Evolutionary conservation across 352 stramenopile genomes (phyloP).

Genomic region (Globisporangium rhizosaccharum): DNA sequence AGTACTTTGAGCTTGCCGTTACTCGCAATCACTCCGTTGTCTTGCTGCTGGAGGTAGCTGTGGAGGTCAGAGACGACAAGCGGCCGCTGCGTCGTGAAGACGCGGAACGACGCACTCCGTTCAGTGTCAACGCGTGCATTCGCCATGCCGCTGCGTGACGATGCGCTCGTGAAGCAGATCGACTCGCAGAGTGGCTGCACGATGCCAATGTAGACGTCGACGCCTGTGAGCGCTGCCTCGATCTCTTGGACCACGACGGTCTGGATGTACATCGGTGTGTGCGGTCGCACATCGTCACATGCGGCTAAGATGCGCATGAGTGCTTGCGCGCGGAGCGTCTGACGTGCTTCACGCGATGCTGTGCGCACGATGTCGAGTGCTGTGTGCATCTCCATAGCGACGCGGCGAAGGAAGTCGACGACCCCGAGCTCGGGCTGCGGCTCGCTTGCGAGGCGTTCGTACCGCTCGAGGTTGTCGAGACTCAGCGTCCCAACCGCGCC

Average conservation of each 20-base stretch:
- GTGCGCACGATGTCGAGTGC: constrained; percentile 14
- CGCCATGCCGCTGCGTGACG: constrained; percentile 45
- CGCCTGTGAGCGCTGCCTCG: constrained; percentile 45
- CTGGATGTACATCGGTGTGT: constrained; percentile 29
- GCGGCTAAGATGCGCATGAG: constrained; percentile 43
- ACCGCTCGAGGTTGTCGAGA: constrained; percentile 57
- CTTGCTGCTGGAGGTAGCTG: constrained; percentile 19
- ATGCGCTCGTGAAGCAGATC: constrained; percentile 48
- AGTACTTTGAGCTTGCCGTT: constrained; percentile 27
- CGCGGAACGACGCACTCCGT: constrained; percentile 42
- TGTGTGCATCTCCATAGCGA: constrained; percentile 18
- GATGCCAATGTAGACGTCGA: constrained; percentile 62
- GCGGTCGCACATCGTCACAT: constrained; percentile 33
- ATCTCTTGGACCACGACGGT: constrained; percentile 47
- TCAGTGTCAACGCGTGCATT: constrained; percentile 27
- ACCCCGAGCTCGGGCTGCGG: constrained; percentile 62
- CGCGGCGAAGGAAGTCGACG: constrained; percentile 63
- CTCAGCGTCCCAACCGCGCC: constrained; percentile 39
- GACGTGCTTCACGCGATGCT: constrained; percentile 1
- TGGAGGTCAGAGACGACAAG: constrained; percentile 52
- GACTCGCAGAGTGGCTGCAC: constrained; percentile 41
- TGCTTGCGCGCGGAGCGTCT: constrained; percentile 25
- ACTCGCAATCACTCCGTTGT: not conserved
- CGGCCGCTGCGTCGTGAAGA: constrained; percentile 40
- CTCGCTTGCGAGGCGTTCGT: constrained; percentile 32